Conservation (phyloP, 1,284 basidiomycete species). For the Ganoderma multipileum region DNA sequence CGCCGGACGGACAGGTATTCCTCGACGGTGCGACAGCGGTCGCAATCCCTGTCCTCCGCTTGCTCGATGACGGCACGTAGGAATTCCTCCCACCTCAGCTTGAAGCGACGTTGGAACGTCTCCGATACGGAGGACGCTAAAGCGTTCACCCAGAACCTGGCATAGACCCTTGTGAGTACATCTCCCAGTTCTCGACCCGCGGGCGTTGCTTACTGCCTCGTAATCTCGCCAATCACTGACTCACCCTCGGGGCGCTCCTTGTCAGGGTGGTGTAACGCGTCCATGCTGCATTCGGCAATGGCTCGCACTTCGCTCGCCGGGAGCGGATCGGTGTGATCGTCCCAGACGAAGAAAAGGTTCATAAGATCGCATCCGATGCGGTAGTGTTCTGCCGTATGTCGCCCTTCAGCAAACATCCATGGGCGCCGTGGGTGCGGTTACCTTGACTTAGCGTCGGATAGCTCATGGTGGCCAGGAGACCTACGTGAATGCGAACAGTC, state of each 20-base stretch:
- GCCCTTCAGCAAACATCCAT: neutral
- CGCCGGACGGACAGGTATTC: conserved; percentile 43
- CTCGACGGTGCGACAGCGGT: conserved; percentile 38
- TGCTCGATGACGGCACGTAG: conserved; percentile 43
- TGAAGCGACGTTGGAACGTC: conserved; percentile 31
- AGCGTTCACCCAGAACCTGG: conserved; percentile 38
- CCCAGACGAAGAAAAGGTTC: conserved; percentile 36
- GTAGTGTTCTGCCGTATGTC: conserved; percentile 22
- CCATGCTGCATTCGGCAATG: conserved; percentile 32
- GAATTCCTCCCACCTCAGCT: conserved; percentile 33
- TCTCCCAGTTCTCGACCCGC: neutral
- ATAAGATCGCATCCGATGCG: conserved; percentile 34
- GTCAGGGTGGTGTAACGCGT: conserved; percentile 32
- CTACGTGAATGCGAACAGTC: conserved; percentile 8
- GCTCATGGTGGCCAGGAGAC: conserved; percentile 30
- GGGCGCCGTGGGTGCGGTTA: neutral
- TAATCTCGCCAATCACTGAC: conserved; percentile 32
- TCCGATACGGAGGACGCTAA: conserved; percentile 22
- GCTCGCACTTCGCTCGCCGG: conserved; percentile 15
- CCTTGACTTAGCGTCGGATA: conserved; percentile 26
- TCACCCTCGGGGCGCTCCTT: conserved; percentile 24
- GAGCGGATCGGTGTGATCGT: conserved; percentile 36
- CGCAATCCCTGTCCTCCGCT: conserved; percentile 37
- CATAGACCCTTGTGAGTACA: neutral
- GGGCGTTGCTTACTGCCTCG: conserved; percentile 31